Conservation (phyloP, 2,329 filamentous ascomycete species). For the Fusarium nanum region DNA sequence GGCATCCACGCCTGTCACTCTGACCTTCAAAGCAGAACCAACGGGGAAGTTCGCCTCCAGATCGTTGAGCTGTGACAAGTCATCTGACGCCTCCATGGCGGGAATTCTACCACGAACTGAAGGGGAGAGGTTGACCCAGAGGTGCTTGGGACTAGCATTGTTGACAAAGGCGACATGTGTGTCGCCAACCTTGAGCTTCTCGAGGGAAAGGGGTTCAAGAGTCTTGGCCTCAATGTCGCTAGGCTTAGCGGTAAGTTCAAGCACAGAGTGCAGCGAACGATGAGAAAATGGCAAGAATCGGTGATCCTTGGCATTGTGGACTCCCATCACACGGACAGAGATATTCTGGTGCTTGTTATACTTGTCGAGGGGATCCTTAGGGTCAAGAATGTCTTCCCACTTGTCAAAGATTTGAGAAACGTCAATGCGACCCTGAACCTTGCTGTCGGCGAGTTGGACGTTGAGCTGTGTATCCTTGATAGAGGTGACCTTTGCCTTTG, state of each 20-base stretch:
- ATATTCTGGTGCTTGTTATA: conserved; percentile 80
- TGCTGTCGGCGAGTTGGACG: conserved; percentile 79
- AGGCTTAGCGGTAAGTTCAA: conserved; percentile 87
- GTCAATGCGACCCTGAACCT: conserved; percentile 89
- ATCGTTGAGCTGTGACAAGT: conserved; percentile 81
- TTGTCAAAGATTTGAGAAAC: conserved; percentile 89
- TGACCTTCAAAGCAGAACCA: conserved; percentile 87
- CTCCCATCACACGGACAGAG: conserved; percentile 81
- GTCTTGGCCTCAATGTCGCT: conserved; percentile 66
- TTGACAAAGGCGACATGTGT: conserved; percentile 88
- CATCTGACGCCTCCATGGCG: conserved; percentile 86
- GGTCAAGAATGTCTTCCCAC: conserved; percentile 87
- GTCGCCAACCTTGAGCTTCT: conserved; percentile 77
- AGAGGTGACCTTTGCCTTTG: conserved; percentile 82
- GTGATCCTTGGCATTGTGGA: conserved; percentile 91
- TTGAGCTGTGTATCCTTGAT: conserved; percentile 94
- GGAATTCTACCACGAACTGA: conserved; percentile 86
- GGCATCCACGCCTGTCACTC: conserved; percentile 79
- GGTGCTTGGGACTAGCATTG: conserved; percentile 80
- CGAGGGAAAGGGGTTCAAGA: conserved; percentile 70
- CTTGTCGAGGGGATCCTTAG: conserved; percentile 79
- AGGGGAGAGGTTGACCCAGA: conserved; percentile 93
- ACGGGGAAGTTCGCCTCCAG: conserved; percentile 84
- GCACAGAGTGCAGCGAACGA: conserved; percentile 81
- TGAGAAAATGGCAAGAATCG: conserved; percentile 93